Conservation (phyloP, 345 rosid genomes). For the Eucalyptus tenuipes region DNA sequence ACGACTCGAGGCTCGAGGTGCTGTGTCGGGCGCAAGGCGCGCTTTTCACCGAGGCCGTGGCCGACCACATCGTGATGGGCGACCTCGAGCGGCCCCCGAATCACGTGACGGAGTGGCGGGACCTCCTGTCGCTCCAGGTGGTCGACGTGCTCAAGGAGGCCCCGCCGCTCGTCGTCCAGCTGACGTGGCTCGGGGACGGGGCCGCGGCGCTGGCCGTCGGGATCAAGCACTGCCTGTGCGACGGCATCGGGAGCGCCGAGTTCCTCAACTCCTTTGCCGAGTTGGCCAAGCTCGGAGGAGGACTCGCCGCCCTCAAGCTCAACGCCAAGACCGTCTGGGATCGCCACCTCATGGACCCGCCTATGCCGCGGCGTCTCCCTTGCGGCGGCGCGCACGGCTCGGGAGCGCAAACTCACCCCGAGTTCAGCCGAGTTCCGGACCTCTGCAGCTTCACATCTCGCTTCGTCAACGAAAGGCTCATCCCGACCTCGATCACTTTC, state of each 20-base stretch:
- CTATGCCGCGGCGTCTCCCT: neutral
- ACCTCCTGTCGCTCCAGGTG: conserved; percentile 44
- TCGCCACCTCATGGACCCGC: conserved; percentile 51
- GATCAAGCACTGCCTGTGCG: conserved; percentile 60
- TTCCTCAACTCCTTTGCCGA: conserved; percentile 58
- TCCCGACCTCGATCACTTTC: conserved; percentile 50
- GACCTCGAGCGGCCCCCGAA: conserved; percentile 50
- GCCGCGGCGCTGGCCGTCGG: conserved; percentile 59
- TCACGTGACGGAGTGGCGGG: conserved; percentile 60
- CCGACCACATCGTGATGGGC: conserved; percentile 12
- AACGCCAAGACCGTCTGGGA: conserved; percentile 53
- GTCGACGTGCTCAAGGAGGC: conserved; percentile 65
- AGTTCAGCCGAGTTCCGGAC: conserved; percentile 50
- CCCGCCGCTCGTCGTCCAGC: conserved; percentile 67
- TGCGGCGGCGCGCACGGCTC: neutral
- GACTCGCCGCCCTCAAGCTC: neutral
- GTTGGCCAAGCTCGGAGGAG: neutral
- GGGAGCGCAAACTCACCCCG: conserved; percentile 12
- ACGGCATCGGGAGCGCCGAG: conserved; percentile 69
- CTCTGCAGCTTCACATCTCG: conserved; percentile 49
- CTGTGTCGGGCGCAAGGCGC: conserved; percentile 65
- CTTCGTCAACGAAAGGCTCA: conserved; percentile 39
- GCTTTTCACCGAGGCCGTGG: conserved; percentile 44
- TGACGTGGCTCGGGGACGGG: conserved; percentile 81
- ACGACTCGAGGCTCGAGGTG: conserved; percentile 43